A percentile compares a stretch with the other conserved stretches of the same genome.
These are phyloP conservation scores for Hirschfeldia incana DNA, from an alignment of 345 rosid genomes.

Conservation along the genomic window DNA sequence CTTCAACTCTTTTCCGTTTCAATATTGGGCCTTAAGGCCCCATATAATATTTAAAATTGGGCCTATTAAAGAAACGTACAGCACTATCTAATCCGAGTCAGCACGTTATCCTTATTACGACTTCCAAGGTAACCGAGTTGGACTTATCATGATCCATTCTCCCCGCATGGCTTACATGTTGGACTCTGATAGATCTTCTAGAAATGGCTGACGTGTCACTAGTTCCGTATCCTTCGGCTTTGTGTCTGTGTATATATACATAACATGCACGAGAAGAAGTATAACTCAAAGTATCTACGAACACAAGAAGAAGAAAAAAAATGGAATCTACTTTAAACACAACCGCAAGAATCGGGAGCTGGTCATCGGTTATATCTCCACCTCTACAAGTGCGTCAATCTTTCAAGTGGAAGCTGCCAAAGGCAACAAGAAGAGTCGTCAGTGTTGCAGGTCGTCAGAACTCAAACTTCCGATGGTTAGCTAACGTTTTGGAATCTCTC, in stretches of 20 bases:
- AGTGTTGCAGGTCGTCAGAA: conserved; percentile 11
- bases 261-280: background rate
- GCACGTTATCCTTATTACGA: conserved; percentile 37
- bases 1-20: conserved; percentile 9
- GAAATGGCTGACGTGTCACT: conserved; percentile 40
- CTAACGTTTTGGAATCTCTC: background rate
- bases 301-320: conserved; percentile 11
- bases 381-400: conserved; percentile 6
- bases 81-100: conserved; percentile 31
- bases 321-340: conserved; percentile 30
- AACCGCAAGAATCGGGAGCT: conserved; percentile 17
- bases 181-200: background rate
- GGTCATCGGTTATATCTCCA: conserved; percentile 25
- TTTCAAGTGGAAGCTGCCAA: conserved; percentile 15
- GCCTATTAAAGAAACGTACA: background rate
- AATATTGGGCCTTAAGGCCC: conserved; percentile 27
- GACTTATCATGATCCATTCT: conserved; percentile 17
- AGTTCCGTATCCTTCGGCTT: conserved; percentile 18
- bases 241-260: background rate
- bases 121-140: conserved; percentile 36
- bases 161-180: conserved; percentile 31
- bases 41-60: background rate
- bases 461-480: conserved; percentile 38
- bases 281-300: background rate
- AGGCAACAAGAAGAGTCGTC: background rate